Evolutionary conservation across 345 rosid species (phyloP), one percentile per base, ranked within the genome.

Genomic region (Laguncularia racemosa): DNA sequence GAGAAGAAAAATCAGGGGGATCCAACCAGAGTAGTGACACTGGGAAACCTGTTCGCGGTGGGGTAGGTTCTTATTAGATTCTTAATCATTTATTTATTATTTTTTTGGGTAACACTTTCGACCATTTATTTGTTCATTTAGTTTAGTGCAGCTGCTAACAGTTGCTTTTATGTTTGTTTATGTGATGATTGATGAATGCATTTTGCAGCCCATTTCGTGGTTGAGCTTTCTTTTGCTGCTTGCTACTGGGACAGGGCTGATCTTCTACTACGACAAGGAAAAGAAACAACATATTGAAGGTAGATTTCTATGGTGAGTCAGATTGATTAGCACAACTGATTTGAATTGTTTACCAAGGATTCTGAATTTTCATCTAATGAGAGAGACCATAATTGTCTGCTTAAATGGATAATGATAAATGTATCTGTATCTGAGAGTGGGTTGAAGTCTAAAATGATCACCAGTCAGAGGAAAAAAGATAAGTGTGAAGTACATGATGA

Each of bases 221-320:
- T 63, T 88, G 82, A 95, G 95, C 61, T 81, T 95, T 64, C 76
- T 88, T 60, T 70, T 95, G 72, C 73, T 95, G 76, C 68, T 77
- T 33, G 71, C 77, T 15, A 87, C 97, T 33, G 97, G 97, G 71
- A 86, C 78, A 6, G 97, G 96, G 69, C 55, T 93, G 58, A 56
- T 89, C 55, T 69, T 63, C 50, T 90, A 87, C 70, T 90, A 82
- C 54, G 92, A 90, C 51, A 67, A 13, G 44, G 69, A 79, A 72
- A 93, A 93, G 95, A 93, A 90, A 71, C 83, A 56, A 16, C 99
- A 80, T 68, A 90, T 93, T 66, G 92, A 93, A 93, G 97, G 99
- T 85, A 93, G 72, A 81, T 61, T 76, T 79, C 84, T 82, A 81
- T 74, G 99, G 96, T 81, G 96, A 89, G 91, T 93, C 1, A 0